Percentiles rank a stretch among this genome's conserved stretches.
Conservation (phyloP, 2,329 filamentous ascomycete genomes). For the Huntiella bhutanensis region DNA sequence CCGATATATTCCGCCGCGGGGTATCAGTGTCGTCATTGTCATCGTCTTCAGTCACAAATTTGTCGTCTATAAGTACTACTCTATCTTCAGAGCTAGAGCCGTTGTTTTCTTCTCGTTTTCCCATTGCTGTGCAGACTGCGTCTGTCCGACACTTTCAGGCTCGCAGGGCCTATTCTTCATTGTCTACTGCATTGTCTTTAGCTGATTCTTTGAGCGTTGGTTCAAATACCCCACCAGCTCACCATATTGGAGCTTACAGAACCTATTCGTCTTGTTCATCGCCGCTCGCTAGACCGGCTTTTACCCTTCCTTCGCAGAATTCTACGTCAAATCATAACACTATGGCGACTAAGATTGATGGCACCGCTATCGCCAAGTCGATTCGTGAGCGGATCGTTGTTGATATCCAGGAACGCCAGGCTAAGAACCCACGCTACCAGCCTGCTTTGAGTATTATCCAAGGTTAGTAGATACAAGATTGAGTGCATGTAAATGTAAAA, state of each 20-base stretch:
- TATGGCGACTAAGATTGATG: constrained; percentile 93
- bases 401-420: constrained; percentile 68
- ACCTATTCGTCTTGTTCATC: not conserved
- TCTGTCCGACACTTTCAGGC: too few relatives aligned
- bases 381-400: constrained; percentile 67
- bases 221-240: too few relatives aligned
- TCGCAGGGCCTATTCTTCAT: too few relatives aligned
- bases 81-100: too few relatives aligned
- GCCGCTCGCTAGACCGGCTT: not conserved
- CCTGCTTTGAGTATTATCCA: constrained; percentile 89
- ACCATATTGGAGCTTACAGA: not conserved
- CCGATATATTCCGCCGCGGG: too few relatives aligned
- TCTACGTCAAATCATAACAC: constrained; percentile 17
- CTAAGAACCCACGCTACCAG: constrained; percentile 68
- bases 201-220: too few relatives aligned
- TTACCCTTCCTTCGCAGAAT: not conserved
- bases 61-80: too few relatives aligned
- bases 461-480: constrained; percentile 24
- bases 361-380: constrained; percentile 79
- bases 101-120: too few relatives aligned
- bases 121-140: too few relatives aligned
- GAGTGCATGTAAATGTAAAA: not conserved
- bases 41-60: too few relatives aligned
- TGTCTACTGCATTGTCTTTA: too few relatives aligned
- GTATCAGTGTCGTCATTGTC: too few relatives aligned